Conservation (phyloP, 2,329 filamentous ascomycete species). For the Pleomassaria siparia region DNA sequence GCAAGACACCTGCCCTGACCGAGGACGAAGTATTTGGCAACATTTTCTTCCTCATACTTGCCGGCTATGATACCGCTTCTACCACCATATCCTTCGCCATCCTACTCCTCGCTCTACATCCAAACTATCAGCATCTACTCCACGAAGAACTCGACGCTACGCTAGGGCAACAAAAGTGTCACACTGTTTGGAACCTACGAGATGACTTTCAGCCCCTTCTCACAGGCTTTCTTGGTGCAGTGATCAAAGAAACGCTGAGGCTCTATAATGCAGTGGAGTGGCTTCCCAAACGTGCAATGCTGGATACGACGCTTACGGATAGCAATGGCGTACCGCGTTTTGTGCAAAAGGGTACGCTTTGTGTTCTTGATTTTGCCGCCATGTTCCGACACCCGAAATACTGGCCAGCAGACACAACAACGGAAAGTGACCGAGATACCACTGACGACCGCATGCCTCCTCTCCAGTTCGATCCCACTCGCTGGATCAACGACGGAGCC, state of each 20-base stretch:
- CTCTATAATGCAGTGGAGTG: conserved; percentile 1
- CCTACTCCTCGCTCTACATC: conserved; percentile 64
- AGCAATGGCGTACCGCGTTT: not conserved
- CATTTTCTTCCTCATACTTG: conserved; percentile 60
- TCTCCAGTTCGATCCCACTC: not conserved
- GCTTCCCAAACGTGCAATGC: not conserved
- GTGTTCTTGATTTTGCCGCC: conserved; percentile 1
- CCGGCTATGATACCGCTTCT: conserved; percentile 77
- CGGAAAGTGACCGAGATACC: not conserved
- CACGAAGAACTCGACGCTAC: not conserved
- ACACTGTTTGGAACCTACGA: not conserved
- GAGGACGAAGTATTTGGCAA: conserved; percentile 59
- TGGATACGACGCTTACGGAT: not conserved
- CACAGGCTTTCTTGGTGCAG: conserved; percentile 4
- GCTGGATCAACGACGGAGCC: conserved; percentile 1
- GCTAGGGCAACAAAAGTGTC: not conserved
- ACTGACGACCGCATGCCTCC: not conserved
- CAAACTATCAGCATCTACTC: conserved; percentile 54
- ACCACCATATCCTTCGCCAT: conserved; percentile 70
- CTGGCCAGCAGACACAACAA: not conserved
- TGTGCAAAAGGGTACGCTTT: not conserved
- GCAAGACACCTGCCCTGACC: conserved; percentile 11
- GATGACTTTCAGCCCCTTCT: not conserved
- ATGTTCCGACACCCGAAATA: not conserved
- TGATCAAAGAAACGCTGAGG: conserved; percentile 7